phyloP scores from a whole-genome alignment of 2,329 filamentous ascomycete species.

The Ascochyta koolunga region DNA sequence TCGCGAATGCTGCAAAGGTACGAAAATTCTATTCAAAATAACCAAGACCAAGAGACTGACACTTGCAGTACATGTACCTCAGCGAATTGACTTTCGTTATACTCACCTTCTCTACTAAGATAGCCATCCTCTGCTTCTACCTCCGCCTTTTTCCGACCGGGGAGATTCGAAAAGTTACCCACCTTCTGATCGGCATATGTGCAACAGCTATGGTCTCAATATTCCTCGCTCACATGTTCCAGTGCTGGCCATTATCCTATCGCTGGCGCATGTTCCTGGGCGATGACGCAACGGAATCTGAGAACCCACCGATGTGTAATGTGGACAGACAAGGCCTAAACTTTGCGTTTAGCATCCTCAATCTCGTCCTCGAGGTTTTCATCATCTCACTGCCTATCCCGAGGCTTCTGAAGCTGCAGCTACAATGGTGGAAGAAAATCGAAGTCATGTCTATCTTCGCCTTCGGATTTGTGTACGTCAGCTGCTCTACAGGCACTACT shows the following conservation, averaged over 20 bases:
- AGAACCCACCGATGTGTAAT: neutral
- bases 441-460: neutral
- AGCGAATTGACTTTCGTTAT: neutral
- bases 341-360: neutral
- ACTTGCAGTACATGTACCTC: neutral
- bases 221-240: neutral
- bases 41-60: neutral
- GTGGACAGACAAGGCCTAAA: neutral
- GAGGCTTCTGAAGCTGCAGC: neutral
- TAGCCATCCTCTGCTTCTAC: constrained; percentile 1
- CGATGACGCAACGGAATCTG: neutral
- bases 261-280: neutral
- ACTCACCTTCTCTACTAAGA: neutral
- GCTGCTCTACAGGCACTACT: neutral
- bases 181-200: neutral
- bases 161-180: neutral
- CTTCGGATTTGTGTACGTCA: neutral
- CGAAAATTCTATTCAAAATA: neutral
- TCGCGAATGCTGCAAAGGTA: neutral
- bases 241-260: neutral
- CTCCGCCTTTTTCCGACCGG: neutral
- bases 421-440: constrained; percentile 1
- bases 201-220: neutral
- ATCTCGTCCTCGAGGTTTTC: neutral
- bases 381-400: neutral